Conservation (phyloP, 345 rosid genomes). For the Punica granatum region DNA sequence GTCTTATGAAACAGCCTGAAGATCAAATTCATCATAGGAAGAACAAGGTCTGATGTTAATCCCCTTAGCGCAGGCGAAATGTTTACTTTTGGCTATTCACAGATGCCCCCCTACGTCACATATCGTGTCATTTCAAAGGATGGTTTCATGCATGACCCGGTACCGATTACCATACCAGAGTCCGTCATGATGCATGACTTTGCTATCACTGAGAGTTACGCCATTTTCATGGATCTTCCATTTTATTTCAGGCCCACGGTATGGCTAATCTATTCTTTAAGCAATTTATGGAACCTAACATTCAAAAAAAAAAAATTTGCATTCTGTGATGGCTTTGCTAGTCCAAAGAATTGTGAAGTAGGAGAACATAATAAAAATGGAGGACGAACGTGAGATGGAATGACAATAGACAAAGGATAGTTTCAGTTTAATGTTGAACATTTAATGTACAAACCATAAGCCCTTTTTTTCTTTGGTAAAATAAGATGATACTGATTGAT, state of each 20-base stretch:
- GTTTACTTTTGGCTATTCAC: constrained; percentile 88
- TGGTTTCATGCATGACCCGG: constrained; percentile 86
- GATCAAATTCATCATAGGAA: no score
- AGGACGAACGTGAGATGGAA: no score
- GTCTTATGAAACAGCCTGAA: neutral
- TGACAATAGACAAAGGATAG: constrained; percentile 2
- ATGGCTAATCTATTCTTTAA: constrained; percentile 5
- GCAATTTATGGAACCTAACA: no score
- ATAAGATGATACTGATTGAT: no score
- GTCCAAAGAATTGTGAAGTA: no score
- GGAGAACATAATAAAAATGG: no score
- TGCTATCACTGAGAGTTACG: constrained; percentile 88
- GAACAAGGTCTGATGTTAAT: neutral
- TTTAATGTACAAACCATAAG: no score
- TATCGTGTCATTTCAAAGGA: constrained; percentile 86
- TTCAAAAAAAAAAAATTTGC: no score
- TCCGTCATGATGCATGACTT: constrained; percentile 98
- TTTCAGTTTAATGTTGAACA: no score
- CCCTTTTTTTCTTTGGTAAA: no score
- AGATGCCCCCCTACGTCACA: constrained; percentile 66
- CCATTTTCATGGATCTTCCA: constrained; percentile 92
- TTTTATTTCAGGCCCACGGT: constrained; percentile 83
- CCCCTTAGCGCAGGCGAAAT: constrained; percentile 62
- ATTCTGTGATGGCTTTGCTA: no score
- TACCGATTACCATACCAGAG: constrained; percentile 69